Conservation (phyloP, 306 rosid genomes). For the Cucurbita pepo region DNA sequence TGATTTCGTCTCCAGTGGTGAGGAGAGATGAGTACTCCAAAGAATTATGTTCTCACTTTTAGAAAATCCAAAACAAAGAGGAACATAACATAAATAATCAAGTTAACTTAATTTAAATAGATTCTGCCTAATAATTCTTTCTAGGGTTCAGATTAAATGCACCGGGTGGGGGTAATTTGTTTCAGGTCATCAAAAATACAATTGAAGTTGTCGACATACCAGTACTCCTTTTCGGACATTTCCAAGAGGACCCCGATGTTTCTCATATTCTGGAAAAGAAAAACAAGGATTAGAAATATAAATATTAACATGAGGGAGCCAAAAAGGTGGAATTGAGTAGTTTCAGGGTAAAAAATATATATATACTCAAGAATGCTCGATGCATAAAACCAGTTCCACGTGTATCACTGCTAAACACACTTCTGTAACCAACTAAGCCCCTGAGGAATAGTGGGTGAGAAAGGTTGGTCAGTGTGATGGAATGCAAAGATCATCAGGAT, state of each 20-base stretch:
- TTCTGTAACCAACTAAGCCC: conserved; percentile 97
- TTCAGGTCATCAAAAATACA: not conserved
- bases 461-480: not conserved
- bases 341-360: not conserved
- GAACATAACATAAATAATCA: not conserved
- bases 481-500: not conserved
- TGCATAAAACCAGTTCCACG: conserved; percentile 99
- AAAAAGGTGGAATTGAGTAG: not conserved
- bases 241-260: conserved; percentile 79
- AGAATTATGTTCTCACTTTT: not conserved
- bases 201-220: conserved; percentile 33
- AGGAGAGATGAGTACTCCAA: not conserved
- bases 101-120: not conserved
- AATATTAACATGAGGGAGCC: conserved; percentile 1
- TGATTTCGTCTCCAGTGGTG: not conserved
- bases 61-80: not conserved
- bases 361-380: conserved; percentile 81
- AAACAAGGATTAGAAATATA: not conserved
- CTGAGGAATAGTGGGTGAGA: conserved; percentile 29
- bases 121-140: not conserved
- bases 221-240: conserved; percentile 96
- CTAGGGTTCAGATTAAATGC: not conserved
- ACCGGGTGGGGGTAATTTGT: not conserved
- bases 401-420: conserved; percentile 94
- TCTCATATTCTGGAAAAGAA: conserved; percentile 50